phyloP scores from a whole-genome alignment of 169 alveolate species.

The Eimeria falciformis region DNA sequence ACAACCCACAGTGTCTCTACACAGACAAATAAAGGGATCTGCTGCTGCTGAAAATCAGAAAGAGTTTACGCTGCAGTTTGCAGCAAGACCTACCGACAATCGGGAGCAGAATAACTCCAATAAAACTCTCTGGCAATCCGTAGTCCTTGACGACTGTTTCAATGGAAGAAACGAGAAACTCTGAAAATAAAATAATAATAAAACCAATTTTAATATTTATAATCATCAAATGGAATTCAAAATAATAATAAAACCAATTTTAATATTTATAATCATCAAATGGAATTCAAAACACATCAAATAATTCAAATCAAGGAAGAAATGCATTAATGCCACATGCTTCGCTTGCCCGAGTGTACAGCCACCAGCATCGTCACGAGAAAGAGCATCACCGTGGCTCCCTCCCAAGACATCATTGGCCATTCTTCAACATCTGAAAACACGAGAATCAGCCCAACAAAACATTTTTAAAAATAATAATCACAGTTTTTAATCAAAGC shows the following conservation, averaged over 20 bases:
- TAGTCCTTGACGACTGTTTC: slow-evolving; percentile 64
- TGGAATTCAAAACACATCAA: neutral
- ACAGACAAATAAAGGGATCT: neutral
- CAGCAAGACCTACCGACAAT: slow-evolving; percentile 84
- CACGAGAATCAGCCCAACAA: neutral
- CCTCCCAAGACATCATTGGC: slow-evolving; percentile 71
- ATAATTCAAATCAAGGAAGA: neutral
- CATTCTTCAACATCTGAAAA: slow-evolving; percentile 34
- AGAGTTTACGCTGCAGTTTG: neutral
- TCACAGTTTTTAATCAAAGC: no score
- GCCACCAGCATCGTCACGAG: slow-evolving; percentile 61
- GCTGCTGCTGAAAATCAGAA: neutral
- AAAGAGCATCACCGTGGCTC: slow-evolving; percentile 51
- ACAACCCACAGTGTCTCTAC: neutral
- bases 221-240: neutral
- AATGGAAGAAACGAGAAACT: slow-evolving; percentile 75
- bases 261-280: no score
- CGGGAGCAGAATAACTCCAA: slow-evolving; percentile 92
- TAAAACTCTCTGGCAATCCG: slow-evolving; percentile 83
- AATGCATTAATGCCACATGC: neutral
- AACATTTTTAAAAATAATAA: neutral
- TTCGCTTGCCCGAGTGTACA: slow-evolving; percentile 47
- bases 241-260: no score
- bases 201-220: neutral
- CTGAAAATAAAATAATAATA: slow-evolving; percentile 15